These are phyloP conservation scores for Penicillium sp. DNA, from an alignment of 2,329 filamentous ascomycete species.

Conservation along the genomic window DNA sequence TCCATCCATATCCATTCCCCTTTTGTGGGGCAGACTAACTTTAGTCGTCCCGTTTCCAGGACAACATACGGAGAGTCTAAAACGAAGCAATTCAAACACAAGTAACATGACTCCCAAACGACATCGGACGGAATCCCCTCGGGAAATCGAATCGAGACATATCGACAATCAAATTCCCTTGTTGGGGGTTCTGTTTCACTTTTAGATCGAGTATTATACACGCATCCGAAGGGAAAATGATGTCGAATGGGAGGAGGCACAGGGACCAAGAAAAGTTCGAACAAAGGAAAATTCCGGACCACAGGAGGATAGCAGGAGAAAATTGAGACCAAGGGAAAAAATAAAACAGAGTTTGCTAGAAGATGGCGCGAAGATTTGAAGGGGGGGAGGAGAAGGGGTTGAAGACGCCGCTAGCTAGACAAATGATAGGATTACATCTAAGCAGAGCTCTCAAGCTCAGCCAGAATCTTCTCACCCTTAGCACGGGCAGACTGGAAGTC, in stretches of 20 bases:
- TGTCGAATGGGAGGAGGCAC: constrained; percentile 17
- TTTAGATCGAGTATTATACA: constrained; percentile 45
- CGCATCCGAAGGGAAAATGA: constrained; percentile 37
- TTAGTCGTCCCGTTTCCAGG: constrained; percentile 6
- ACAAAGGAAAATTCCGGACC: constrained; percentile 30
- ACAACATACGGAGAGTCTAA: not conserved
- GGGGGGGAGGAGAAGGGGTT: constrained; percentile 14
- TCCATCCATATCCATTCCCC: not conserved
- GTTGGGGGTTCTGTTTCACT: constrained; percentile 22
- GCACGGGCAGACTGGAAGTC: constrained; percentile 87
- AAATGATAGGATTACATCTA: constrained; percentile 48
- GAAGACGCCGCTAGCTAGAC: constrained; percentile 37
- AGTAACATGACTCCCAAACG: not conserved
- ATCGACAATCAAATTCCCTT: constrained; percentile 24
- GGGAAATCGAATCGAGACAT: constrained; percentile 5
- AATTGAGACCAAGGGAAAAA: constrained; percentile 5
- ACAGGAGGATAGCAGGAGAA: constrained; percentile 16
- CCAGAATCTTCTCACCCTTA: constrained; percentile 99
- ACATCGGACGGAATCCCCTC: not conserved
- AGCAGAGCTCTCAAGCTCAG: constrained; percentile 72
- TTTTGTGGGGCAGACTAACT: constrained; percentile 2
- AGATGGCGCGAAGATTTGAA: constrained; percentile 15
- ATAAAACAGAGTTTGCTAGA: constrained; percentile 8
- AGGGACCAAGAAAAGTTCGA: constrained; percentile 9
- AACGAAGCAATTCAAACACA: not conserved